Conservation (phyloP, 495 filamentous ascomycete species). For the Podospora tetraspora region DNA sequence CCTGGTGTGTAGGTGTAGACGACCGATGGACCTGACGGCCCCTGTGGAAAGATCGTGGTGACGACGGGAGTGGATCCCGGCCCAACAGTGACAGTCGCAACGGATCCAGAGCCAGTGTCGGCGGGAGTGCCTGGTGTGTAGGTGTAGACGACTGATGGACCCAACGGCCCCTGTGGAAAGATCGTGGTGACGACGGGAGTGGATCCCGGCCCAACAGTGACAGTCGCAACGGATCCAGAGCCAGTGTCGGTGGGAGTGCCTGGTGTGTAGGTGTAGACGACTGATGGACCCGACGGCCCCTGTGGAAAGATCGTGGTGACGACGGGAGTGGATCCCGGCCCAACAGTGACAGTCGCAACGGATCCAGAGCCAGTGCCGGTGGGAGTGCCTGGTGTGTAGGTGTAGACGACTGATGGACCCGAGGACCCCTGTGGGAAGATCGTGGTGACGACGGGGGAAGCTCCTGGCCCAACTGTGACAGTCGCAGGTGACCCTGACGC, state of each 20-base stretch:
- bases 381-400: slow-evolving; percentile 1
- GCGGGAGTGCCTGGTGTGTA: slow-evolving; percentile 9
- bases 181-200: slow-evolving; percentile 12
- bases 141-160: slow-evolving; percentile 14
- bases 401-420: slow-evolving; percentile 20
- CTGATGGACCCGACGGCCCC: slow-evolving; percentile 3
- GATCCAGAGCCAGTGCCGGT: neutral
- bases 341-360: neutral
- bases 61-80: slow-evolving; percentile 4
- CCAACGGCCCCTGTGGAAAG: slow-evolving; percentile 5
- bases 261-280: slow-evolving; percentile 19
- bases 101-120: neutral
- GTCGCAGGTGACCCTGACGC: neutral
- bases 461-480: neutral
- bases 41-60: slow-evolving; percentile 9
- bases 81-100: neutral
- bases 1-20: slow-evolving; percentile 16
- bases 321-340: slow-evolving; percentile 5
- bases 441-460: slow-evolving; percentile 21
- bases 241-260: neutral
- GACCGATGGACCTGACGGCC: slow-evolving; percentile 9
- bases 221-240: neutral
- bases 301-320: slow-evolving; percentile 22
- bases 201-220: neutral
- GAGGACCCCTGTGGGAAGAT: slow-evolving; percentile 9